phyloP scores from a whole-genome alignment of 2,329 filamentous ascomycete species.

The Venturiaceae sp. region DNA sequence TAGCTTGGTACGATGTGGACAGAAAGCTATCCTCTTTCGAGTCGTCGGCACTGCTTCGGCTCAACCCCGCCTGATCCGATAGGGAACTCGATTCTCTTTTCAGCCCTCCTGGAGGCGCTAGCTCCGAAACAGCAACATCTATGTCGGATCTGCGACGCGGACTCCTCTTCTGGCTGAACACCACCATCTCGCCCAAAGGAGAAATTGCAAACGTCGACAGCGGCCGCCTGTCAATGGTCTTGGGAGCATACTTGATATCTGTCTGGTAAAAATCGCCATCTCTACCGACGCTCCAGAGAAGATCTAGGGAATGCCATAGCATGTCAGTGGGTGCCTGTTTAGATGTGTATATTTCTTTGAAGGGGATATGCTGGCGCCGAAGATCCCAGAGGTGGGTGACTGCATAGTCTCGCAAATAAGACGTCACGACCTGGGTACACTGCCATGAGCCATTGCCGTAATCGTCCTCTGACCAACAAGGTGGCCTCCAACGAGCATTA shows the following conservation, averaged over 20 bases:
- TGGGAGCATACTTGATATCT: conserved; percentile 49
- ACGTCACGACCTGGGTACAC: conserved; percentile 52
- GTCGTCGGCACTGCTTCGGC: conserved; percentile 46
- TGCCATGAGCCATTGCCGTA: conserved; percentile 45
- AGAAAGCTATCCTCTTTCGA: conserved; percentile 46
- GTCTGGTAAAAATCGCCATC: conserved; percentile 53
- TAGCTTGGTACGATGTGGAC: conserved; percentile 33
- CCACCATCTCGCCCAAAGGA: conserved; percentile 45
- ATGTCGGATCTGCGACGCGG: conserved; percentile 30
- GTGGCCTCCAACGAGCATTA: conserved; percentile 53
- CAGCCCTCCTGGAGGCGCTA: background rate
- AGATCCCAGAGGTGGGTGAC: conserved; percentile 57
- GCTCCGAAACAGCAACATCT: conserved; percentile 18
- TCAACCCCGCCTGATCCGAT: conserved; percentile 20
- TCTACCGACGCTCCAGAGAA: conserved; percentile 54
- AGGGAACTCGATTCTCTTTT: background rate
- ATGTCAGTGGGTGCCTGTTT: conserved; percentile 47
- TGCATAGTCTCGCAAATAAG: conserved; percentile 52
- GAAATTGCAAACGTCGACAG: conserved; percentile 48
- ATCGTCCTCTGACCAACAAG: conserved; percentile 44
- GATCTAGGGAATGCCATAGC: conserved; percentile 54
- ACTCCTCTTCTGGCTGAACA: conserved; percentile 43
- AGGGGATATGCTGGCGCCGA: conserved; percentile 51
- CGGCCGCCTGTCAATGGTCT: conserved; percentile 47
- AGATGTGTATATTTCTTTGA: conserved; percentile 49